Percentiles rank a stretch among this genome's conserved stretches.
These are phyloP conservation scores for Plasmodium fragile DNA, from an alignment of 169 alveolate species.

Conservation along the genomic window DNA sequence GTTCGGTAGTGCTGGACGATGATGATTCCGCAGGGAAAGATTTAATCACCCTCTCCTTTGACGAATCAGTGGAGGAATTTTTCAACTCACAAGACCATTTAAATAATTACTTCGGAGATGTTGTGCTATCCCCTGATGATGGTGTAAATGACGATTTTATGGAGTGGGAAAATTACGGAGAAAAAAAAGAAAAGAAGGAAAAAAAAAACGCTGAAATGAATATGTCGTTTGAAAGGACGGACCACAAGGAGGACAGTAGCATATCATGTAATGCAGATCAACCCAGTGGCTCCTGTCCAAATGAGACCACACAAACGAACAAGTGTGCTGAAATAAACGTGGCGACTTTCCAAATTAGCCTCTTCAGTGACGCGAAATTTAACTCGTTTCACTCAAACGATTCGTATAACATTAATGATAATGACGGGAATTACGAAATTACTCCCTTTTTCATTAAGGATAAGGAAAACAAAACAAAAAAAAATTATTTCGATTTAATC, in stretches of 20 bases:
- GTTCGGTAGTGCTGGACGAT: neutral
- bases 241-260: neutral
- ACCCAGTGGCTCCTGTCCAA: neutral
- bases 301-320: too few relatives aligned
- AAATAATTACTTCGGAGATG: slow-evolving; percentile 32
- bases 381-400: slow-evolving; percentile 30
- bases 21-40: neutral
- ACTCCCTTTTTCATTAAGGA: slow-evolving; percentile 55
- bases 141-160: neutral
- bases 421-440: slow-evolving; percentile 61
- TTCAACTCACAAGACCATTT: slow-evolving; percentile 48
- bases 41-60: slow-evolving; percentile 26
- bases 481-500: slow-evolving; percentile 39
- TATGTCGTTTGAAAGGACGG: neutral
- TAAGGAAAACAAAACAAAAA: slow-evolving; percentile 10
- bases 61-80: slow-evolving; percentile 54
- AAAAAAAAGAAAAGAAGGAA: neutral
- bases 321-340: neutral
- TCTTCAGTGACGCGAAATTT: slow-evolving; percentile 13
- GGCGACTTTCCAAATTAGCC: slow-evolving; percentile 34
- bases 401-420: slow-evolving; percentile 18
- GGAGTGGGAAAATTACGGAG: neutral
- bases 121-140: neutral
- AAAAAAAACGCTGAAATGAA: neutral
- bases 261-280: neutral